Base-by-base conservation (phyloP, 495 filamentous ascomycete species). In the Penicillium robsamsonii region DNA sequence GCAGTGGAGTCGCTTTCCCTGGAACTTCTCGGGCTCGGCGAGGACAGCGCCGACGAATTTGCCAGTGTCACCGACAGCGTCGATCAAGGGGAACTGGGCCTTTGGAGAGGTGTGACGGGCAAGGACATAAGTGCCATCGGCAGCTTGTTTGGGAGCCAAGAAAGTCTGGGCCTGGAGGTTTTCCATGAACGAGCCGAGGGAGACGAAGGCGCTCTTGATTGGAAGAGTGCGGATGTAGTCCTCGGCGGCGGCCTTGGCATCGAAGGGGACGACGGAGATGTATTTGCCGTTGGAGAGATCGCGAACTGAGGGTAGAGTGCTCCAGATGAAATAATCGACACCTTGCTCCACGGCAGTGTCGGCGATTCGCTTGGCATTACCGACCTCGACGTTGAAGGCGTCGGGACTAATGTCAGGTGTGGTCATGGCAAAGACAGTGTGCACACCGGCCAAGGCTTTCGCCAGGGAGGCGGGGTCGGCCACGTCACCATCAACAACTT, bases 41-140 rank as follows among this genome's bases (percentile, higher is more conserved):
- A 85, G 66, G 12, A 81, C 78, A 13, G 81, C 74, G 9, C 73
- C 78, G 15, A 82, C 68, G 56, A 74, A 83, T 55, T 81, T 82
- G 0, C 80, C 82, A 3, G 70, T 72, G 59, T 84, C 79, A 9
- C 61, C 69, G 5, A 55, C 65, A 7, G 71, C 72, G 57, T 81
- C 74, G 50, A 84, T 70, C 24, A 76, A 43, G 3, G 82, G 79
- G 1, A 77, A 37, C 37, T 53, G 37, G 4, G 69, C 68, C 13
- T 70, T 52, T 0, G 72, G 72, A 4, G 69, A 71, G 30, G 55
- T 53, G 45, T 55, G 59, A 25, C 64, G 61, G 13, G 68, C 20
- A 1, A 73, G 43, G 1, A 49, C 59, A 24, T 66, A 74, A 1
- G 58, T 64, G 11, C 44, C 58, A 13, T 44, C 41, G 12, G 17